Evolutionary conservation across 2,329 filamentous ascomycete species (phyloP).

Genomic region (Sphaceloma murrayae): DNA sequence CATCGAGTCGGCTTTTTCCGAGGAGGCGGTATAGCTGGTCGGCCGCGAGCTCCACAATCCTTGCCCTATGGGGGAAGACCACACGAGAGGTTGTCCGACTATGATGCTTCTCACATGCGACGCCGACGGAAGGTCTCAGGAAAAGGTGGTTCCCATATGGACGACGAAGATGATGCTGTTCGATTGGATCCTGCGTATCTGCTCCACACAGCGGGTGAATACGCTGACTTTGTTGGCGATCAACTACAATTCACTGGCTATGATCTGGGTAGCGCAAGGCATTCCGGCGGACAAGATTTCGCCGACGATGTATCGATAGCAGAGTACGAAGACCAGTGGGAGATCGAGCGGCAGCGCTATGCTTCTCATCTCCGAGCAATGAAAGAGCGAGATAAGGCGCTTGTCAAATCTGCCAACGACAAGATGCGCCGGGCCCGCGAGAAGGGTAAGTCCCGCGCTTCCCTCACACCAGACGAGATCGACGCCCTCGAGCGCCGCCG

Average conservation of each 20-base stretch:
- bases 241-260: conserved; percentile 42
- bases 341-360: conserved; percentile 30
- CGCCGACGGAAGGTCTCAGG: conserved; percentile 12
- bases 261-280: conserved; percentile 35
- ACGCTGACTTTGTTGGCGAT: conserved; percentile 34
- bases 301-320: conserved; percentile 37
- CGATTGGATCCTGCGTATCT: conserved; percentile 33
- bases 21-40: conserved; percentile 99
- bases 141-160: conserved; percentile 25
- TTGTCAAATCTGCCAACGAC: conserved; percentile 68
- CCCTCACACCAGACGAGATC: conserved; percentile 69
- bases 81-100: conserved; percentile 52
- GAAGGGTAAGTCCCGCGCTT: conserved; percentile 68
- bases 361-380: conserved; percentile 45
- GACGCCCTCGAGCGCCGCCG: conserved; percentile 61
- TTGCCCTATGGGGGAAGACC: conserved; percentile 97
- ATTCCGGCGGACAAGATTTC: conserved; percentile 35
- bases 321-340: conserved; percentile 41
- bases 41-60: conserved; percentile 92
- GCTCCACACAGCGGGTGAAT: conserved; percentile 20
- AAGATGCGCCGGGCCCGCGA: conserved; percentile 70
- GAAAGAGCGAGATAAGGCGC: conserved; percentile 59
- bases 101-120: conserved; percentile 11
- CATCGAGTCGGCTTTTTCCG: conserved; percentile 99
- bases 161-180: conserved; percentile 40